Evolutionary conservation across 140 eudicot species (phyloP), one percentile per base, ranked within the genome.

Genomic region (Oenanthe javanica): DNA sequence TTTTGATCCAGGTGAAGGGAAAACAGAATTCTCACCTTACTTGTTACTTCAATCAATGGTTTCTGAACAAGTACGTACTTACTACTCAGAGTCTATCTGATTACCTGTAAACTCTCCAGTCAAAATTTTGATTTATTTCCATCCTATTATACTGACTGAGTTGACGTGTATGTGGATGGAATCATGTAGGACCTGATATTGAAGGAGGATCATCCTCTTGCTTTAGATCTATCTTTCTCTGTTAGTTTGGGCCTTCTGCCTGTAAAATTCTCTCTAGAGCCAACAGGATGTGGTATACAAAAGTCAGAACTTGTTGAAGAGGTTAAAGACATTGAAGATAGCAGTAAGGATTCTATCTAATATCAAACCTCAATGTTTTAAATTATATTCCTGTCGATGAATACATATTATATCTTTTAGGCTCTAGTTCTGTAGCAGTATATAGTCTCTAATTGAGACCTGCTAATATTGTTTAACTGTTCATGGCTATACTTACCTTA

Each of bases 181-280:
- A 83, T 81, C 23, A 83, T 83, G 64, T 89, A 96, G 99, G 97
- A 91, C 12, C 81, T 86, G 66, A 75, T 75, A 79, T 84, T 93
- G 50, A 89, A 85, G 86, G 99, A 96, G 84, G 94, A 96, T 86
- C 99, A 96, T 91, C 98, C 99, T 66, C 90, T 96, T 87, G 89
- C 89, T 57, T 81, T 93, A 75, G 87, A 89, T 83, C 69, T 91
- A 14, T 85, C 92, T 45, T 96, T 93, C 81, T 47, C 90, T 55
- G 81, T 91, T 82, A 89, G 96, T 88, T 87, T 96, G 47, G 98
- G 98, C 52, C 96, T 96, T 83, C 79, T 96, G 80, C 99, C 98
- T 75, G 88, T 89, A 75, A 84, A 84, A 48, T 76, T 96, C 57
- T 88, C 98, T 80, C 81, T 96, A 27, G 84, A 76, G 85, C 93